phyloP scores from a whole-genome alignment of 179 eudicot genomes.

The Corrigiola litoralis region DNA sequence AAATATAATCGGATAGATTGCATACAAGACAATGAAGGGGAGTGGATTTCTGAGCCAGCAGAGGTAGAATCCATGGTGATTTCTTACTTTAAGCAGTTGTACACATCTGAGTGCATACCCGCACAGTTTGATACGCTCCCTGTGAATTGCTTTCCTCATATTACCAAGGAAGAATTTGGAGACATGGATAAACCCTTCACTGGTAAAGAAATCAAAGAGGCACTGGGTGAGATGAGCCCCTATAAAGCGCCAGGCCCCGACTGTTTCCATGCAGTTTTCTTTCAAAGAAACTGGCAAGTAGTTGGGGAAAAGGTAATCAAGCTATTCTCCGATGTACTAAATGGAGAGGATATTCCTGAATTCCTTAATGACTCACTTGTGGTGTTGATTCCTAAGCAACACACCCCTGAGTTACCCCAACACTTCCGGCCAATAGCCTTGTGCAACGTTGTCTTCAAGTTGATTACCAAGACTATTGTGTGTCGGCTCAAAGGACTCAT shows the following conservation, averaged over 20 bases:
- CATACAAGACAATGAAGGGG: neutral
- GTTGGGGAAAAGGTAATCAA: neutral
- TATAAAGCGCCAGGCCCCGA: neutral
- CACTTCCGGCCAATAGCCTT: neutral
- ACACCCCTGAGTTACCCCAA: neutral
- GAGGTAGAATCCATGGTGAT: neutral
- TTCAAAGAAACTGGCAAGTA: neutral
- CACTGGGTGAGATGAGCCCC: neutral
- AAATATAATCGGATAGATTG: neutral
- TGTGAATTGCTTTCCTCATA: neutral
- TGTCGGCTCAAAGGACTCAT: too few relatives aligned
- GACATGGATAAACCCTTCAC: too few relatives aligned
- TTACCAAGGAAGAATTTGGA: too few relatives aligned
- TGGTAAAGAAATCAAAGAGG: neutral
- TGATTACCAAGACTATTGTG: too few relatives aligned
- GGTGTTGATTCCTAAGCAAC: neutral
- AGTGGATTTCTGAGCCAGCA: neutral
- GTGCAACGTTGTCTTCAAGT: neutral
- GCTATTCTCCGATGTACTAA: neutral
- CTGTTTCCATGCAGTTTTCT: neutral
- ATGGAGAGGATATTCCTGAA: neutral
- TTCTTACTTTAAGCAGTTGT: too few relatives aligned
- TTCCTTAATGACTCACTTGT: neutral
- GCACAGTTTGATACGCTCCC: neutral
- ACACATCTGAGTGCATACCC: neutral